Evolutionary conservation across 305 asterid species (phyloP).

Genomic region (Solanum hybrid): DNA sequence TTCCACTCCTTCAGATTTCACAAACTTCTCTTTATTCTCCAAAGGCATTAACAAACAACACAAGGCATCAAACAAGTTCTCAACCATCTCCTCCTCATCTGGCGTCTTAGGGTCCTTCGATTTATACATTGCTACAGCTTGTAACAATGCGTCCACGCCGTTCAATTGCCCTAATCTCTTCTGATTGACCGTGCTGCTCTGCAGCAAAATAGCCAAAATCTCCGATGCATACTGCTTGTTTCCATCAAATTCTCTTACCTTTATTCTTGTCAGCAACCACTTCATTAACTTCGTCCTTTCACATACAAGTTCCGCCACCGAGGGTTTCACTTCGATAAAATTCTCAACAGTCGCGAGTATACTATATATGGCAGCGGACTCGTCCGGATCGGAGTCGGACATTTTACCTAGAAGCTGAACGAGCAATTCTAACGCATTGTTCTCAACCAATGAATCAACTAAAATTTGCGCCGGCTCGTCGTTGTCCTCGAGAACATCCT

Average conservation of each 20-base stretch:
- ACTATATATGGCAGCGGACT: slow-evolving; percentile 67
- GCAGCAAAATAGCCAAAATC: slow-evolving; percentile 83
- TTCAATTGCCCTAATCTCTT: slow-evolving; percentile 90
- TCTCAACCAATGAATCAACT: slow-evolving; percentile 75
- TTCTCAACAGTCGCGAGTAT: slow-evolving; percentile 71
- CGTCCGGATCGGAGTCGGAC: slow-evolving; percentile 83
- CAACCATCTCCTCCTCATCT: slow-evolving; percentile 98
- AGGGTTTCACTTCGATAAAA: slow-evolving; percentile 74
- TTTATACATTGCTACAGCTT: slow-evolving; percentile 93
- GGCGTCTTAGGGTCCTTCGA: slow-evolving; percentile 82
- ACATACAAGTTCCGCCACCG: slow-evolving; percentile 73
- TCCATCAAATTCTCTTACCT: slow-evolving; percentile 70
- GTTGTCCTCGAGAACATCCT: slow-evolving; percentile 79
- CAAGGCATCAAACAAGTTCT: slow-evolving; percentile 76
- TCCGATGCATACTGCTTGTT: slow-evolving; percentile 96
- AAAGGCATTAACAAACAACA: slow-evolving; percentile 95
- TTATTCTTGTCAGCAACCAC: slow-evolving; percentile 87
- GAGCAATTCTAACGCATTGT: slow-evolving; percentile 70
- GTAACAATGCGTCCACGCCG: slow-evolving; percentile 86
- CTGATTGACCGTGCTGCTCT: slow-evolving; percentile 67
- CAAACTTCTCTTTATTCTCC: slow-evolving; percentile 96
- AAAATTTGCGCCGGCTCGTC: slow-evolving; percentile 70
- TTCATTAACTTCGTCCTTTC: slow-evolving; percentile 88
- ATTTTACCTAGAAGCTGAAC: slow-evolving; percentile 65
- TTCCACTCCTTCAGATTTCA: slow-evolving; percentile 96